A percentile compares a stretch with the other conserved stretches of the same genome.
Conservation (phyloP, 257 asterid genomes). For the Leptodermis oblonga region DNA sequence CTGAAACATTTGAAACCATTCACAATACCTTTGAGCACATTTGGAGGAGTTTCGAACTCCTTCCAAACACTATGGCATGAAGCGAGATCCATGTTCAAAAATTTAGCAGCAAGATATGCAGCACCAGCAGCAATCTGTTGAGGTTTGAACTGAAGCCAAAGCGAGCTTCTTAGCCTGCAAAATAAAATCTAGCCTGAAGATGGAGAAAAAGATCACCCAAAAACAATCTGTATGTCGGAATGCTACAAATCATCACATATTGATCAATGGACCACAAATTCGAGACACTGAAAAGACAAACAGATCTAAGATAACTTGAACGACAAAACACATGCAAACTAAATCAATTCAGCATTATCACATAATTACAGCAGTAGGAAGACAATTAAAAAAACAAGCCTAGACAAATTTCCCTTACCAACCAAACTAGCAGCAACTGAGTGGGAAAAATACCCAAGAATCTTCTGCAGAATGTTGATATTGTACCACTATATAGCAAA, state of each 20-base stretch:
- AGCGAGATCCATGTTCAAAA: conserved; percentile 69
- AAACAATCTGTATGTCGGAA: conserved; percentile 39
- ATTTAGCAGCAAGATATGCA: conserved; percentile 95
- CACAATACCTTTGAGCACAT: conserved; percentile 68
- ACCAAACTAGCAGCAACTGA: conserved; percentile 79
- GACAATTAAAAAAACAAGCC: conserved; percentile 44
- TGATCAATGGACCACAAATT: conserved; percentile 24
- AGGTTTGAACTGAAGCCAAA: conserved; percentile 99
- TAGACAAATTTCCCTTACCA: conserved; percentile 74
- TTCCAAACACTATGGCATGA: conserved; percentile 70
- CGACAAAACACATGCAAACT: conserved; percentile 8
- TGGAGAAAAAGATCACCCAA: conserved; percentile 16
- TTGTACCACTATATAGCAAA: conserved; percentile 53
- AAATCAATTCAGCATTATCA: conserved; percentile 11
- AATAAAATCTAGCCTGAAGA: conserved; percentile 14
- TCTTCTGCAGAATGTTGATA: conserved; percentile 79
- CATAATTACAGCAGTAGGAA: conserved; percentile 17
- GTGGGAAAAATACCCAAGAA: conserved; percentile 66
- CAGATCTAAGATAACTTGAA: conserved; percentile 19
- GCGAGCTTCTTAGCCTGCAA: conserved; percentile 87
- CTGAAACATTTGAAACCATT: conserved; percentile 1
- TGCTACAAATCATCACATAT: conserved; percentile 27
- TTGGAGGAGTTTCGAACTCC: conserved; percentile 76
- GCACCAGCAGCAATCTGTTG: conserved; percentile 99
- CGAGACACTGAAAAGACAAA: conserved; percentile 27